Evolutionary conservation across 352 stramenopile species (phyloP), one percentile per base, ranked within the genome.

Genomic region (Phytopythium montanum): DNA sequence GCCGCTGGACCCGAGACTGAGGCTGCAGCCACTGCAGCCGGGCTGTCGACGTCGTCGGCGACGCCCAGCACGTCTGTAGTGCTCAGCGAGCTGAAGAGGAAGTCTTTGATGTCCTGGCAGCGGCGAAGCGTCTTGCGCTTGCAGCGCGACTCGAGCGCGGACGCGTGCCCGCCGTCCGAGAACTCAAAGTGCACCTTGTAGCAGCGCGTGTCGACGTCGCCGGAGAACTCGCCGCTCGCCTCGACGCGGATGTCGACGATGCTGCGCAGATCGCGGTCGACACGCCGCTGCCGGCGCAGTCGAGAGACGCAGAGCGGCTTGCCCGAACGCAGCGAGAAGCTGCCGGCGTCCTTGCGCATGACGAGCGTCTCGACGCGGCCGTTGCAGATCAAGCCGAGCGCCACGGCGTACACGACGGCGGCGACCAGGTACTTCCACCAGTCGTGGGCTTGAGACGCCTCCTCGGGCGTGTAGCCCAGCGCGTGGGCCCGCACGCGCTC

Each of bases 101-200:
- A 90, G 18, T 76, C 68, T 57, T 87, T 85, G 56, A 90, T 86
- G 6, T 72, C 60, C 2, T 68, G 68, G 62, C 78, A 90, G 19
- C 78, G 72, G 49, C 70, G 59, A 38, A 85, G 59, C 1, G 76
- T 78, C 61, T 83, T 81, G 44, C 72, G 68, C 74, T 87, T 88
- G 67, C 67, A 87, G 19, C 80, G 76, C 18, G 65, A 68, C 46
- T 90, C 80, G 31, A 90, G 66, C 12, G 70, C 75, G 42, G 72
- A 73, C 4, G 78, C 68, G 54, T 87, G 70, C 5, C 64, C 65
- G 19, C 75, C 78, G 48, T 90, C 76, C 54, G 84, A 67, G 60
- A 90, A 90, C 44, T 90, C 80, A 56, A 90, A 88, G 56, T 87
- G 72, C 19, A 90, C 69, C 54, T 88, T 85, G 64, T 88, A 90